Base-by-base conservation (phyloP, 2,329 filamentous ascomycete species). In the Monosporascus sp. region DNA sequence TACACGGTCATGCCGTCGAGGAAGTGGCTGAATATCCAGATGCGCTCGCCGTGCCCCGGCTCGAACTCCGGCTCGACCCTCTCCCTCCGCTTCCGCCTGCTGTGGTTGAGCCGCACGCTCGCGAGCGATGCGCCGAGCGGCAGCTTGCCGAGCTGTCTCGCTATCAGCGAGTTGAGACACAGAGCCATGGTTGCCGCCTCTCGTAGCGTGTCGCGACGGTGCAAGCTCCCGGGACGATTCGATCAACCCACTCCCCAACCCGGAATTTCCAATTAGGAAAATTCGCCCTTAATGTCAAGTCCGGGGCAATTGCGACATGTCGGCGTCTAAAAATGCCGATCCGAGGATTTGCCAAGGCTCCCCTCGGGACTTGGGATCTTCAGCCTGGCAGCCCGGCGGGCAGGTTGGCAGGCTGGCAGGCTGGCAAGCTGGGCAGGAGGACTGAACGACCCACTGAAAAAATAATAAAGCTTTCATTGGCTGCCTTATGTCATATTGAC, bases 11-110 rank as follows among this genome's bases (percentile, higher is more conserved):
- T 72, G 47, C 80, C 73, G 17, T 74, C 70, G 51, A 72, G 63
- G 51, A 80, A 69, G 66, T 84, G 75, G 61, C 71, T 69, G 63
- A 77, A 81, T 51, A 84, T 68, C 74, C 75, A 85, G 63, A 85
- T 80, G 63, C 77, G 74, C 71, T 84, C 79, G 63, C 80, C 81
- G 55, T 81, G 79, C 55, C 72, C 72, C 41, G 71, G 63, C 18
- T 51, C 49, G 57, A 66, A 68, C 40, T 56, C 45, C 8, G 59
- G 55, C 40, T 54, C 55, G 43, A 58, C 54, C 43, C 41, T 50
- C 45, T 50, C 49, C 40, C 38, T 55, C 56, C 37, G 64, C 54
- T 53, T 61, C 22, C 62, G 47, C 37, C 57, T 57, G 15, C 60
- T 63, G 50, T 69, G 65, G 26, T 62, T 70, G 53, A 73, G 66